A percentile compares a stretch with the other conserved stretches of the same genome.
Evolutionary conservation across 1,284 basidiomycete genomes (phyloP).

Genomic region (Pisolithus thermaeus): DNA sequence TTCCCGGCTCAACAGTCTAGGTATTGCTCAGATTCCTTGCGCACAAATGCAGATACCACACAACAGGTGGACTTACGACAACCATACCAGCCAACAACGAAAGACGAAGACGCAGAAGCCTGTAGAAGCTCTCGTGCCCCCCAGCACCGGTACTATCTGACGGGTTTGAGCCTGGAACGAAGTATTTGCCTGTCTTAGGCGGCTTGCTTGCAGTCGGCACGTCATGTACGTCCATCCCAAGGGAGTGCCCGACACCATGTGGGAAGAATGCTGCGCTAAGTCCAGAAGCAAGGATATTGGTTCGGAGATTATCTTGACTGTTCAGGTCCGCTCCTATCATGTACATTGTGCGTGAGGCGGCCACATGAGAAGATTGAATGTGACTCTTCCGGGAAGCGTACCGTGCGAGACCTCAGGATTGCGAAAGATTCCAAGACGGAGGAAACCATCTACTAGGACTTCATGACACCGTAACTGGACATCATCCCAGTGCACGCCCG

Average conservation of each 20-base stretch:
- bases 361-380: background rate
- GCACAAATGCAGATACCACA: background rate
- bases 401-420: constrained; percentile 27
- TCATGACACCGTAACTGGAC: constrained; percentile 79
- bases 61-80: constrained; percentile 48
- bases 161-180: constrained; percentile 4
- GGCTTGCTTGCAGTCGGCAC: constrained; percentile 73
- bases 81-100: constrained; percentile 76
- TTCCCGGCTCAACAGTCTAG: constrained; percentile 84
- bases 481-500: constrained; percentile 80
- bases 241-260: constrained; percentile 84
- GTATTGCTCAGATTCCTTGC: background rate
- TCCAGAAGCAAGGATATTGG: constrained; percentile 64
- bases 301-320: constrained; percentile 13
- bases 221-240: constrained; percentile 88
- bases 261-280: constrained; percentile 85
- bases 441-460: constrained; percentile 72
- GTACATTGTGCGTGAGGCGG: background rate
- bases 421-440: constrained; percentile 82
- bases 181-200: constrained; percentile 37
- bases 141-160: constrained; percentile 25
- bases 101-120: constrained; percentile 70
- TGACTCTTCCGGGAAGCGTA: constrained; percentile 3
- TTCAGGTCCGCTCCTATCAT: background rate
- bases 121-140: constrained; percentile 55